These are phyloP conservation scores for Conticribra weissflogii DNA, from an alignment of 108 stramenopile genomes.

Conservation along the genomic window DNA sequence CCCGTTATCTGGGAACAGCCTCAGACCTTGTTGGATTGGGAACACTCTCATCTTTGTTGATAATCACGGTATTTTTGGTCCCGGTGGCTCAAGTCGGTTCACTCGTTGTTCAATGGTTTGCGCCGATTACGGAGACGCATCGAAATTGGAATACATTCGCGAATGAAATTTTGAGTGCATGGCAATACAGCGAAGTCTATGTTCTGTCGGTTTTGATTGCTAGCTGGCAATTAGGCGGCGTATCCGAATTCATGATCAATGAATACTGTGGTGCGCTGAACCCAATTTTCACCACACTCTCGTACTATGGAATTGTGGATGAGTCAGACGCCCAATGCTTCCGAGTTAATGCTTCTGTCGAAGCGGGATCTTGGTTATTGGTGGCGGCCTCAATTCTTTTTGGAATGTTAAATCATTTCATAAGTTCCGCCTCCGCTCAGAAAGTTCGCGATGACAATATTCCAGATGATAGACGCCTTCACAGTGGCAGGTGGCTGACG, in stretches of 20 bases:
- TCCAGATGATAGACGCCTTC: constrained; percentile 20
- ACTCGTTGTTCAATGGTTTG: constrained; percentile 63
- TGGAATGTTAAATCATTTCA: constrained; percentile 18
- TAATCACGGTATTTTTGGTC: constrained; percentile 71
- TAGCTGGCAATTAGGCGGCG: constrained; percentile 76
- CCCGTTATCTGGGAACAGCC: constrained; percentile 54
- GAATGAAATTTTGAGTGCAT: constrained; percentile 69
- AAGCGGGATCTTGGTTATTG: constrained; percentile 63
- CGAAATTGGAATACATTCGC: constrained; percentile 36
- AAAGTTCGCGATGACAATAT: constrained; percentile 25
- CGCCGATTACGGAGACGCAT: constrained; percentile 41
- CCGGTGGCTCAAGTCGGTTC: constrained; percentile 62
- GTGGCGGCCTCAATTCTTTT: constrained; percentile 39
- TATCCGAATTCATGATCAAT: constrained; percentile 78
- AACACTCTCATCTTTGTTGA: constrained; percentile 59
- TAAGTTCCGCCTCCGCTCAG: constrained; percentile 31
- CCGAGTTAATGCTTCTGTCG: constrained; percentile 61
- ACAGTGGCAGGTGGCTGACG: constrained; percentile 17
- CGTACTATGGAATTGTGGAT: constrained; percentile 64
- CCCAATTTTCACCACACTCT: constrained; percentile 56
- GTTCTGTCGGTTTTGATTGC: constrained; percentile 71
- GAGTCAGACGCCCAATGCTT: constrained; percentile 78
- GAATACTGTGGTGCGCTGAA: constrained; percentile 59
- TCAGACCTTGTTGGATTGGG: constrained; percentile 67
- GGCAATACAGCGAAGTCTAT: constrained; percentile 89